Evolutionary conservation across 495 filamentous ascomycete species (phyloP).

Genomic region (Talaromyces thailandensis): DNA sequence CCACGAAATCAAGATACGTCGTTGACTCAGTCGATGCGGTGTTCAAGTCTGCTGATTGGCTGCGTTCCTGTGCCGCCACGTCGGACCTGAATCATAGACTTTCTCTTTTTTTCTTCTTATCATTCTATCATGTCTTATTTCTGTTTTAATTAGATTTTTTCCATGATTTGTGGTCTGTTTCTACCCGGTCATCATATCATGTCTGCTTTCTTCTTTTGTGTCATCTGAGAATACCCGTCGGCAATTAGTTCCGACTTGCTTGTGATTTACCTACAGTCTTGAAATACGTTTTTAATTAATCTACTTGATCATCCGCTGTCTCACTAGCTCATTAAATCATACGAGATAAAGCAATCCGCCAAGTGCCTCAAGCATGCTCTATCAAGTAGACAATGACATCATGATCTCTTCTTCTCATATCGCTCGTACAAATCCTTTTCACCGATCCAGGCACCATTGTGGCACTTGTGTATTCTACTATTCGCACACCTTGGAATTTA

Average conservation of each 20-base stretch:
- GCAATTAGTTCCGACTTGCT: background rate
- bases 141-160: background rate
- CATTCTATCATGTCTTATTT: background rate
- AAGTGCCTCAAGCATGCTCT: background rate
- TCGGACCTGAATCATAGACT: background rate
- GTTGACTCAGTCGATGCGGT: background rate
- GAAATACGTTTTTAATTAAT: background rate
- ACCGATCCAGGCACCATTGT: background rate
- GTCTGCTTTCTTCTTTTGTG: background rate
- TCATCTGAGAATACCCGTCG: background rate
- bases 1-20: background rate
- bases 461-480: background rate
- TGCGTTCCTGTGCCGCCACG: background rate
- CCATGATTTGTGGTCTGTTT: background rate
- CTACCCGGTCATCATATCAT: background rate
- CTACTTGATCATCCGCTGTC: background rate
- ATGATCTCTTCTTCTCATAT: background rate
- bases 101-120: background rate
- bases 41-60: background rate
- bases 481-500: background rate
- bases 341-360: background rate
- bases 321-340: background rate
- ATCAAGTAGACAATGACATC: conserved; percentile 1
- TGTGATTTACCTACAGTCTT: background rate
- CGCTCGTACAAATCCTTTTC: background rate